Conservation (phyloP, 2,329 filamentous ascomycete species). For the Septoria petroselini region DNA sequence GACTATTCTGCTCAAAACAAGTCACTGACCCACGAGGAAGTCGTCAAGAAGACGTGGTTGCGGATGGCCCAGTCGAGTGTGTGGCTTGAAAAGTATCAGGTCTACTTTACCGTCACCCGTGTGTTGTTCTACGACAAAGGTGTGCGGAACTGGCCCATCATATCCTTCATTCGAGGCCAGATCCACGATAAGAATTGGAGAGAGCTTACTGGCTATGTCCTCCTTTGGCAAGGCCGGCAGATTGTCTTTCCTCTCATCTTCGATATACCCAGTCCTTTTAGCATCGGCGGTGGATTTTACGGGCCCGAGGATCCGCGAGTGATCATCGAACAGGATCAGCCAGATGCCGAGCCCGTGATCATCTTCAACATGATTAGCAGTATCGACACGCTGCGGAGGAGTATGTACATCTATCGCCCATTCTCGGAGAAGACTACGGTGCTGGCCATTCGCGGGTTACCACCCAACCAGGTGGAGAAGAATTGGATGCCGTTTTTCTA, state of each 20-base stretch:
- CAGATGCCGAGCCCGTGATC: conserved; percentile 31
- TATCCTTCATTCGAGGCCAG: conserved; percentile 32
- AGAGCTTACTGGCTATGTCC: not conserved
- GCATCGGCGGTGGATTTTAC: conserved; percentile 15
- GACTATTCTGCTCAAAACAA: not conserved
- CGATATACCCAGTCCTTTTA: not conserved
- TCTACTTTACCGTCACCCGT: conserved; percentile 11
- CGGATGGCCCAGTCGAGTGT: not conserved
- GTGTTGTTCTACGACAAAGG: conserved; percentile 17
- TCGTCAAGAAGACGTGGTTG: not conserved
- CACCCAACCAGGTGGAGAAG: not conserved
- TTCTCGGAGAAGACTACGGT: not conserved
- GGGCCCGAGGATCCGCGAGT: conserved; percentile 33
- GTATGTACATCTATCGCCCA: not conserved
- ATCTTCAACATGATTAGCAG: conserved; percentile 33
- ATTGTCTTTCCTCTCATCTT: not conserved
- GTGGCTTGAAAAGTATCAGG: too few species aligned
- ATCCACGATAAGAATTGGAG: conserved; percentile 29
- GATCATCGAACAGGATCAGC: conserved; percentile 27
- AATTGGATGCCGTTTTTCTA: conserved; percentile 8
- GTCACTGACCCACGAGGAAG: not conserved
- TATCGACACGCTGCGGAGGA: not conserved
- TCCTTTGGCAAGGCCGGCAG: not conserved
- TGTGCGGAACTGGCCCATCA: conserved; percentile 23
- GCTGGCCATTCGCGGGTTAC: not conserved